Conservation (phyloP, 345 rosid genomes). For the Brassica incana region DNA sequence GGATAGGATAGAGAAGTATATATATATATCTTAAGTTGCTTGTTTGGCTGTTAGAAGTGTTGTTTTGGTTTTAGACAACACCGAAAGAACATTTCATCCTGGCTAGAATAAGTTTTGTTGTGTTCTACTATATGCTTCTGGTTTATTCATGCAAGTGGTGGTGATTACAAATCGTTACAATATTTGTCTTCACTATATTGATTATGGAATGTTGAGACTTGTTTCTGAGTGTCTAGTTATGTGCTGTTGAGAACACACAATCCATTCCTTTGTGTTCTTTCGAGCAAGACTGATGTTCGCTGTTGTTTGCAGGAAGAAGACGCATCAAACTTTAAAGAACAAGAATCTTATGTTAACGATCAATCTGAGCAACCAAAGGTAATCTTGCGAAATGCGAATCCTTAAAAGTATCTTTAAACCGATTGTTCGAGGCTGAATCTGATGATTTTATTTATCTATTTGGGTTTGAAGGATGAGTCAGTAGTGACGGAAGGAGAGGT, state of each 20-base stretch:
- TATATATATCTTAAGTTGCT: neutral
- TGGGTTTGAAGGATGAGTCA: constrained; percentile 48
- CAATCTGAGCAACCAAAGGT: constrained; percentile 56
- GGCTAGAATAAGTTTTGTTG: neutral
- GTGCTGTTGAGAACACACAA: neutral
- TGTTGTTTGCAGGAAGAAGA: constrained; percentile 49
- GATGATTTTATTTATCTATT: neutral
- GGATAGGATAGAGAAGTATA: neutral
- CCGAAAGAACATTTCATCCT: neutral
- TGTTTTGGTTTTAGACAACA: too few species aligned
- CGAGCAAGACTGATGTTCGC: neutral
- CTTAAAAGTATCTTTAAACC: neutral
- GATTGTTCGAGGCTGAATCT: neutral
- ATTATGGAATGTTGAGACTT: neutral
- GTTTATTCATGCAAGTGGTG: neutral
- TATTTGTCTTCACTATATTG: neutral
- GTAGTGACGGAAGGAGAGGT: constrained; percentile 55
- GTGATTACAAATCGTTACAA: neutral
- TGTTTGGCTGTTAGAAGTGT: too few species aligned
- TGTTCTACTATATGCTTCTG: neutral
- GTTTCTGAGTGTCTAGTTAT: neutral
- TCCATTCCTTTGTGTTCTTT: neutral
- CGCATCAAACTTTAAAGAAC: constrained; percentile 38
- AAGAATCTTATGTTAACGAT: constrained; percentile 44
- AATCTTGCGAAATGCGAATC: neutral